Evolutionary conservation across 2,329 filamentous ascomycete genomes (phyloP), one percentile per base, ranked within the genome.

Genomic region (Podosphaera fusca): DNA sequence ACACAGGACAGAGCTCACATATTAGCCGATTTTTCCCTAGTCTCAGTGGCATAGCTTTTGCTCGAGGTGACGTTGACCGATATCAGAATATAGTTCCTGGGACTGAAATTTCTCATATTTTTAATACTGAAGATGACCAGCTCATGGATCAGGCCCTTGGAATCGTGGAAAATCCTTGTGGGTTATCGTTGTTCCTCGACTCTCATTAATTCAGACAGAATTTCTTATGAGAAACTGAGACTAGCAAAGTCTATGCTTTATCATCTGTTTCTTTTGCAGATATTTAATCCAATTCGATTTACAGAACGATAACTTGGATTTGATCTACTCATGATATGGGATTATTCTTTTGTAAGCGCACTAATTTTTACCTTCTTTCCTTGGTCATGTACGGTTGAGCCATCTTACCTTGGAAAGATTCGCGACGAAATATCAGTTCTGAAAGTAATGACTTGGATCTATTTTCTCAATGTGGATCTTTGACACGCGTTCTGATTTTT

Each of bases 121-220:
- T 42, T n/a, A 14, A 34, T n/a, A 42, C 47, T 14, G 4, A 8
- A 10, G 45, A 35, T 31, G 40, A 56, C 33, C n/a, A 40, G 2
- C 55, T 42, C 21, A 51, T 56, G 47, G 36, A 56, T 34, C 34
- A 56, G 34, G 55, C 55, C n/a, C 55, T 56, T 21, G 55, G 55
- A 31, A 42, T 56, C 7, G 42, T 56, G 2, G 14, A 40, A 55
- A 55, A 55, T 45, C 35, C 53, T 31, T 55, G 38, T 45, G 53
- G 53, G 2, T n/a, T 7, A 21, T 53, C 33, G 9, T 36, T 53
- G 21, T 9, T 10, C n/a, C n/a, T 35, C 50, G n/a, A n/a, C 49
- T 14, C 31, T 31, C n/a, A 9, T 12, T 12, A 8, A 6, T 14
- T 42, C 38, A 12, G 10, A 12, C 10, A 12, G 38, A 42, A 42